Percentiles rank a stretch among this genome's conserved stretches.
phyloP scores from a whole-genome alignment of 2,329 filamentous ascomycete genomes.

The Verticillium tricorpus region DNA sequence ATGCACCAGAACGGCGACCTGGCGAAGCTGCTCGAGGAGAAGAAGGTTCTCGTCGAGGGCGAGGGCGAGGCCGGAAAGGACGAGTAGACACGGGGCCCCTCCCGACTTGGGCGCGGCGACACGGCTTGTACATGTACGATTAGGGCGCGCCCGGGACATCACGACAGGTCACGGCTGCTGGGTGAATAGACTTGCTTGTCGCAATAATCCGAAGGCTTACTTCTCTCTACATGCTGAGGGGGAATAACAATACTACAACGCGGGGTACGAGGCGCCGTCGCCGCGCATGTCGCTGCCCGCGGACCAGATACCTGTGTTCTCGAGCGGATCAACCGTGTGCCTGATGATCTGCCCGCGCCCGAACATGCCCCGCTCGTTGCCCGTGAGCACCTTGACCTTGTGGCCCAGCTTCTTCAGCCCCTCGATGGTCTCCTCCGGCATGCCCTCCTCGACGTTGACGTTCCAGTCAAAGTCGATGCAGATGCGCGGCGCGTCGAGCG shows the following conservation, averaged over 20 bases:
- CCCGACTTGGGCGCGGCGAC: neutral
- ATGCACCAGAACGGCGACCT: constrained; percentile 97
- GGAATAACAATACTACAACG: constrained; percentile 21
- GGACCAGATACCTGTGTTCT: constrained; percentile 72
- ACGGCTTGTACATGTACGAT: neutral
- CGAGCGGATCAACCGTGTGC: constrained; percentile 64
- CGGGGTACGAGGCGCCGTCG: constrained; percentile 67
- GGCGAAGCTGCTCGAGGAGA: constrained; percentile 87
- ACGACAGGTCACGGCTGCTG: neutral
- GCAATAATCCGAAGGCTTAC: neutral
- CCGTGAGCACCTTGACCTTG: constrained; percentile 63
- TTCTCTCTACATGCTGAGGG: too few species aligned
- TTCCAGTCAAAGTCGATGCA: constrained; percentile 67
- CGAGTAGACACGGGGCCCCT: constrained; percentile 16
- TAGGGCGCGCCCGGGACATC: neutral
- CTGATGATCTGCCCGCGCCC: constrained; percentile 85
- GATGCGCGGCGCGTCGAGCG: constrained; percentile 85
- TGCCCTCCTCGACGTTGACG: constrained; percentile 81
- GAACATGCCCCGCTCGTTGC: constrained; percentile 64
- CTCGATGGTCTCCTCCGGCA: constrained; percentile 61
- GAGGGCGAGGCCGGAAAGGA: constrained; percentile 28
- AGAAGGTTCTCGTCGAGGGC: constrained; percentile 69
- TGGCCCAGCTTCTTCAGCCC: constrained; percentile 70
- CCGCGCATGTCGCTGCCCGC: constrained; percentile 85
- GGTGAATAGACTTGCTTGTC: neutral